Evolutionary conservation across 2,329 filamentous ascomycete genomes (phyloP).

Genomic region (Fusarium anguioides): DNA sequence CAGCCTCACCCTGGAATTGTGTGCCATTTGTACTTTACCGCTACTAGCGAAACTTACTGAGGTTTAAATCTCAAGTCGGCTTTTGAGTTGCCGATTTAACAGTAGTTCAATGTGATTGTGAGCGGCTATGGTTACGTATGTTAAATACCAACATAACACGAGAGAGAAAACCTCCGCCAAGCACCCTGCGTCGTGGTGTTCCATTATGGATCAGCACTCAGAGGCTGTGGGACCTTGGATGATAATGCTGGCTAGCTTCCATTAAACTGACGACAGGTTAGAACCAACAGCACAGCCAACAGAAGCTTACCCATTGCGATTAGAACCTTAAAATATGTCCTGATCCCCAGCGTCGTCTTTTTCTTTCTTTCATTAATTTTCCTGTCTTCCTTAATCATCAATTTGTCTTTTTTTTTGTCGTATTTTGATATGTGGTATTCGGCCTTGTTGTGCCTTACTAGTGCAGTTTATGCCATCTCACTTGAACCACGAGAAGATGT

Average conservation of each 20-base stretch:
- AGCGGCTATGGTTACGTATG: not conserved
- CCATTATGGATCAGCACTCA: constrained; percentile 8
- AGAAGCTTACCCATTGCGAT: not conserved
- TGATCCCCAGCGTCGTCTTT: not conserved
- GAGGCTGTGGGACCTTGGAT: constrained; percentile 15
- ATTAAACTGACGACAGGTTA: not conserved
- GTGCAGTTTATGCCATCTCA: not conserved
- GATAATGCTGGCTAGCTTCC: constrained; percentile 6
- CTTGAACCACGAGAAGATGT: not conserved
- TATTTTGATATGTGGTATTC: constrained; percentile 15
- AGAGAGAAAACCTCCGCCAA: not conserved
- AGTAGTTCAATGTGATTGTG: not conserved
- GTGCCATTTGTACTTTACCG: not conserved
- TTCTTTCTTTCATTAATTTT: not conserved
- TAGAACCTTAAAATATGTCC: not conserved
- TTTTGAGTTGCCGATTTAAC: not conserved
- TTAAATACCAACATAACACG: not conserved
- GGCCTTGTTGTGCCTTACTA: constrained; percentile 5
- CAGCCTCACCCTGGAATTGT: not conserved
- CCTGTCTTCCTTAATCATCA: not conserved
- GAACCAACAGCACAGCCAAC: constrained; percentile 11
- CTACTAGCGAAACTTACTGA: not conserved
- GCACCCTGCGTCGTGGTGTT: not conserved
- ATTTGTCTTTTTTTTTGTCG: no score
- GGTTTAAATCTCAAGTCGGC: not conserved